Percentiles rank a stretch among this genome's conserved stretches.
Conservation (phyloP, 2,329 filamentous ascomycete species). For the Paecilomyces sp. region DNA sequence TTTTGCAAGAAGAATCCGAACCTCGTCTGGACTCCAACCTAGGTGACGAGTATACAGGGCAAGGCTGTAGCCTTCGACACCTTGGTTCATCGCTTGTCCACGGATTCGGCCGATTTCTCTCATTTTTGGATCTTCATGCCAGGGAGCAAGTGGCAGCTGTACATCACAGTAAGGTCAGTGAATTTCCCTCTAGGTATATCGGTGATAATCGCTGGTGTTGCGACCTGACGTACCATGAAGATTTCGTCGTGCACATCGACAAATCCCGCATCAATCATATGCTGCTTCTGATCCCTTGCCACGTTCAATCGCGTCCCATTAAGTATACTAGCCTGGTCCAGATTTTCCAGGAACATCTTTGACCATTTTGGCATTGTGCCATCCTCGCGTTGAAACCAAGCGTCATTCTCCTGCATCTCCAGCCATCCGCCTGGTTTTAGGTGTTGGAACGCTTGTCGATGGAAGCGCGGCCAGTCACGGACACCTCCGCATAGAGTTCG, state of each 20-base stretch:
- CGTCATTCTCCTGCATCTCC: constrained; percentile 42
- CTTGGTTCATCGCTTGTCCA: constrained; percentile 34
- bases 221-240: constrained; percentile 8
- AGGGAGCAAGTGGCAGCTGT: constrained; percentile 38
- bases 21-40: constrained; percentile 37
- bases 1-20: constrained; percentile 31
- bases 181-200: neutral
- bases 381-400: constrained; percentile 35
- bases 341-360: constrained; percentile 30
- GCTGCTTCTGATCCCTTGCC: constrained; percentile 26
- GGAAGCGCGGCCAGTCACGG: constrained; percentile 11
- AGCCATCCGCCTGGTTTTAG: constrained; percentile 44
- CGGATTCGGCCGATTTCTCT: constrained; percentile 42
- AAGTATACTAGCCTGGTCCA: constrained; percentile 14
- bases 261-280: constrained; percentile 36
- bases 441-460: constrained; percentile 14
- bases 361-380: constrained; percentile 23
- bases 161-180: constrained; percentile 7
- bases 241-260: constrained; percentile 32
- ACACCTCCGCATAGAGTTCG: constrained; percentile 12
- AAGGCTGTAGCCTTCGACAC: constrained; percentile 36
- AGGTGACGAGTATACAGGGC: constrained; percentile 34
- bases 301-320: constrained; percentile 19
- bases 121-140: constrained; percentile 43
- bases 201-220: neutral